Evolutionary conservation across 805 yeast species (phyloP).

Genomic region (Starmerella sp.): DNA sequence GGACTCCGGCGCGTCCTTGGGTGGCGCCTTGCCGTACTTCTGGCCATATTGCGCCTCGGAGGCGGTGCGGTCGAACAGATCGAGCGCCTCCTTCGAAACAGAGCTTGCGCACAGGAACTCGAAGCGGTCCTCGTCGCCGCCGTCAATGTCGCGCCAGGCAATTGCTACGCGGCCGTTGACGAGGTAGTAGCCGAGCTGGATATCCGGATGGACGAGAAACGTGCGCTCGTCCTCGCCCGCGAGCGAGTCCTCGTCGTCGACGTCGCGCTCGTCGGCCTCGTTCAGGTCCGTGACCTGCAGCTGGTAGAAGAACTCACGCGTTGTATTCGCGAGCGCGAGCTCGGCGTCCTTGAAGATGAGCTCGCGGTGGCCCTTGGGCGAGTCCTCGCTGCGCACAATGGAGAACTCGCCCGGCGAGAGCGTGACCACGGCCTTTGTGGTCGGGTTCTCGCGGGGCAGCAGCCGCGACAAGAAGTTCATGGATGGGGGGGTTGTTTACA

Average conservation of each 20-base stretch:
- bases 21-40: slow-evolving; percentile 43
- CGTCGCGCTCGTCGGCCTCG: slow-evolving; percentile 46
- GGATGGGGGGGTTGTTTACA: background rate
- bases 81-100: slow-evolving; percentile 37
- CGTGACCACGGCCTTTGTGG: slow-evolving; percentile 44
- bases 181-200: slow-evolving; percentile 44
- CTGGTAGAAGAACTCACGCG: slow-evolving; percentile 56
- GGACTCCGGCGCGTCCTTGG: slow-evolving; percentile 39
- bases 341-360: slow-evolving; percentile 61
- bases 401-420: slow-evolving; percentile 73
- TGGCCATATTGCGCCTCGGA: slow-evolving; percentile 65
- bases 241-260: slow-evolving; percentile 32
- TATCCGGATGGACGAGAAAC: slow-evolving; percentile 52
- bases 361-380: slow-evolving; percentile 82
- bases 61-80: slow-evolving; percentile 50
- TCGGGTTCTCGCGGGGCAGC: slow-evolving; percentile 8
- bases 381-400: slow-evolving; percentile 57
- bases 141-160: slow-evolving; percentile 71
- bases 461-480: slow-evolving; percentile 26
- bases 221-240: slow-evolving; percentile 34
- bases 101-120: slow-evolving; percentile 64
- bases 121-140: slow-evolving; percentile 76
- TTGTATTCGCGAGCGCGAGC: slow-evolving; percentile 56
- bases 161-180: slow-evolving; percentile 49
- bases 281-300: slow-evolving; percentile 57